These are phyloP conservation scores for Globisporangium alternatum DNA, from an alignment of 352 stramenopile genomes.

Conservation along the genomic window DNA sequence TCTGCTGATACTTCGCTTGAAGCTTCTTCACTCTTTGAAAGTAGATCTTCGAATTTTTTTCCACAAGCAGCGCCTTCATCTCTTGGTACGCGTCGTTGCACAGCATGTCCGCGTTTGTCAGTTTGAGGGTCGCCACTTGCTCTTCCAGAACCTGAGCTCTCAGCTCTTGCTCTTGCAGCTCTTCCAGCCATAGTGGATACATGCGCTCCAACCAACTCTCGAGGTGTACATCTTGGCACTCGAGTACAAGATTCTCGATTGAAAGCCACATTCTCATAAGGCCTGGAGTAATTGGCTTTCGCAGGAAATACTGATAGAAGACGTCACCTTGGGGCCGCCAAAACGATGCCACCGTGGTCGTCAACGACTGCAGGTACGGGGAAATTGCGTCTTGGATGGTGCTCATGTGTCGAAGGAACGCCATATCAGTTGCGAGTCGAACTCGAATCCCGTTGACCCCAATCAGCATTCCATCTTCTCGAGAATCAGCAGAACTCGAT, in stretches of 20 bases:
- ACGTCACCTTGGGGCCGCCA: slow-evolving; percentile 65
- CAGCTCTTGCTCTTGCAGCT: slow-evolving; percentile 61
- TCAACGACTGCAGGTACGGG: slow-evolving; percentile 29
- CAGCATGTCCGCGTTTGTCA: slow-evolving; percentile 53
- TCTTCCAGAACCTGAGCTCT: slow-evolving; percentile 60
- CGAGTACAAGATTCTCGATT: slow-evolving; percentile 36
- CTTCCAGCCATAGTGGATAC: slow-evolving; percentile 73
- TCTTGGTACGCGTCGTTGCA: slow-evolving; percentile 32
- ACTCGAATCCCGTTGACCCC: slow-evolving; percentile 43
- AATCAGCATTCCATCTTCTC: slow-evolving; percentile 61
- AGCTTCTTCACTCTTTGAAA: slow-evolving; percentile 51
- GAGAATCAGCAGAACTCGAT: neutral
- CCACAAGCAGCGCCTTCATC: slow-evolving; percentile 42
- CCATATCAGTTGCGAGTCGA: slow-evolving; percentile 31
- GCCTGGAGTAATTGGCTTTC: slow-evolving; percentile 28
- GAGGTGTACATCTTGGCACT: slow-evolving; percentile 48
- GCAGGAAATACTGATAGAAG: slow-evolving; percentile 68
- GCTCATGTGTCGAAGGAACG: slow-evolving; percentile 27
- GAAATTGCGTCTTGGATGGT: slow-evolving; percentile 29
- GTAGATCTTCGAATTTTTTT: slow-evolving; percentile 67
- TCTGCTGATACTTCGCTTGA: slow-evolving; percentile 13
- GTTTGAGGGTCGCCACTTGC: slow-evolving; percentile 47
- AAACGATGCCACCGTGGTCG: slow-evolving; percentile 19
- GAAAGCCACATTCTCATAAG: slow-evolving; percentile 50
- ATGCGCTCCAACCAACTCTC: slow-evolving; percentile 69